Conservation (phyloP, 2,329 filamentous ascomycete species). For the Ophiostoma australiae region DNA sequence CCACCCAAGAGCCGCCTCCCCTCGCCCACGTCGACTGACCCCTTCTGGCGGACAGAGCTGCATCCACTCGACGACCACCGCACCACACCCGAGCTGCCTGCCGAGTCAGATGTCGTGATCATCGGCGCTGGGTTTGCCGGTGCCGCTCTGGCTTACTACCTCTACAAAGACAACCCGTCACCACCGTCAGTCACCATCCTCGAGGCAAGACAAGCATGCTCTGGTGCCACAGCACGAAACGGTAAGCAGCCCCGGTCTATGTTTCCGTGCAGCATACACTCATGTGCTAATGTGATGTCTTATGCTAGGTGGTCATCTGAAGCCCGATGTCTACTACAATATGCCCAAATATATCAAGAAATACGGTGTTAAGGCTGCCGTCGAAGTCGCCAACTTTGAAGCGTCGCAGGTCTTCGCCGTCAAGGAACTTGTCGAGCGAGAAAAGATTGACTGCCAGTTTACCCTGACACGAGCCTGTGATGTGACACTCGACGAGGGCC, state of each 20-base stretch:
- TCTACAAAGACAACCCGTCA: not conserved
- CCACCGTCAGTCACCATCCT: not conserved
- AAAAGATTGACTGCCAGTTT: not conserved
- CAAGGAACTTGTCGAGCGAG: not conserved
- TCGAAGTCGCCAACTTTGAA: not conserved
- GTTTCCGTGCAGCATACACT: not conserved
- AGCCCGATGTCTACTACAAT: not conserved
- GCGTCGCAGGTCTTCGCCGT: not conserved
- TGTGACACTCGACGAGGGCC: not conserved
- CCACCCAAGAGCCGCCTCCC: slow-evolving; percentile 2
- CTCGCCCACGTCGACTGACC: not conserved
- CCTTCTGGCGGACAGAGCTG: slow-evolving; percentile 1
- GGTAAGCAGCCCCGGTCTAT: not conserved
- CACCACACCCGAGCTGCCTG: not conserved
- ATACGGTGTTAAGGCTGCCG: not conserved
- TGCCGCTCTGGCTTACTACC: not conserved
- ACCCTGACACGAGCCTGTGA: not conserved
- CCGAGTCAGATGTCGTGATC: not conserved
- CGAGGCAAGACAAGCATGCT: slow-evolving; percentile 1
- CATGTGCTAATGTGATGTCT: not conserved
- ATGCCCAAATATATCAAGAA: not conserved
- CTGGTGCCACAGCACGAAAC: slow-evolving; percentile 7
- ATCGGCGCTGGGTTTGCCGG: not conserved
- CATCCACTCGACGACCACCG: not conserved
- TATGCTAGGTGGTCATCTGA: not conserved